Base-by-base conservation (phyloP, 2,329 filamentous ascomycete species). In the Epichloe typhina region DNA sequence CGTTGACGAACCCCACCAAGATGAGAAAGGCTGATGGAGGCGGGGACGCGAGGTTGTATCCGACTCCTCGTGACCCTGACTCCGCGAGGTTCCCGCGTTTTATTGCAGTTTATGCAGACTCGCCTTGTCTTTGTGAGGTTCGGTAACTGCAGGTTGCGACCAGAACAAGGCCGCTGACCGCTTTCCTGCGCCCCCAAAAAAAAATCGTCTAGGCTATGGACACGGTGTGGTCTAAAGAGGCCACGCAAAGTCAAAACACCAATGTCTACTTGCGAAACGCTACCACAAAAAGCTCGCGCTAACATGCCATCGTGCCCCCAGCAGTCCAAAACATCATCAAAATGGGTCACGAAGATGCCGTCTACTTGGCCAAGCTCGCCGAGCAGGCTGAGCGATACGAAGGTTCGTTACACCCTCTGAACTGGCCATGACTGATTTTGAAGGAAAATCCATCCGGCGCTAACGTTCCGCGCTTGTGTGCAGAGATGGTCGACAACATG, bases 381-480 rank as follows among this genome's bases (percentile, higher is more conserved):
- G 93, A 98, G 85, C 93, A 98, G 84, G 93, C 93, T 74, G 93
- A 98, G 84, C 91, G 93, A 72, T 98, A 98, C 76, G 93, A 98
- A 80, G 93, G 93, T 97, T 77, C 66, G 80, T 73, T 50, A 54
- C 42, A 39, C 13, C 12, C n/a, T 50, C 31, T 19, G 41, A 47
- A 21, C n/a, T 11, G 36, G 13, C 26, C 17, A 13, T 8, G 13
- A 5, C 19, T 33, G 11, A 26, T n/a, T 40, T 5, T n/a, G 21
- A 35, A 17, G 17, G 19, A 13, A 12, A 45, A 8, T 15, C 17
- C 8, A 31, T 33, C 43, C 53, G 41, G 55, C 55, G 59, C 63
- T 64, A 56, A 65, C 58, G 12, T 44, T 51, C 40, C 40, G 48
- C 19, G 45, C 46, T 58, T 40, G 3, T 40, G 3, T 51, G 53